Evolutionary conservation across 768 basidiomycete species (phyloP).

Genomic region (Pisolithus albus): DNA sequence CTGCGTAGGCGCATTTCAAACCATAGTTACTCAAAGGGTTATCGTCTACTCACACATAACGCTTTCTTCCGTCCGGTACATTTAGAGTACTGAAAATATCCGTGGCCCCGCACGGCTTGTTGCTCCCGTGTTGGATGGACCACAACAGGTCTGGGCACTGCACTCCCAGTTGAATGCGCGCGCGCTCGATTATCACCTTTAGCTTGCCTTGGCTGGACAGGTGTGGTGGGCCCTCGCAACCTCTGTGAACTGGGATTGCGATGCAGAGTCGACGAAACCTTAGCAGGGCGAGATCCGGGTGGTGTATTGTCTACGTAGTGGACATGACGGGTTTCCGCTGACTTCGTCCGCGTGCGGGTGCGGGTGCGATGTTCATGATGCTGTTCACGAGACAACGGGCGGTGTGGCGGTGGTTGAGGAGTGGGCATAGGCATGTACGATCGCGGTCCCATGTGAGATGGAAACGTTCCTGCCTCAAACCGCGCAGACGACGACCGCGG

Average conservation of each 20-base stretch:
- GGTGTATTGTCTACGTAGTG: conserved; percentile 17
- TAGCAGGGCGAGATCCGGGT: conserved; percentile 7
- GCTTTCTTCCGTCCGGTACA: conserved; percentile 51
- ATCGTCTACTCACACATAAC: conserved; percentile 29
- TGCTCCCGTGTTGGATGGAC: conserved; percentile 2
- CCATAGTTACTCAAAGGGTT: not conserved
- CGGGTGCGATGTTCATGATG: conserved; percentile 4
- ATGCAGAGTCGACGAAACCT: not conserved
- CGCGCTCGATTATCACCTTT: conserved; percentile 15
- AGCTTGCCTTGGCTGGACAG: conserved; percentile 6
- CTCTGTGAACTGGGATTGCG: conserved; percentile 3
- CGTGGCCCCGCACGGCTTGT: conserved; percentile 2
- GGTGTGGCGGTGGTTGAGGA: conserved; percentile 3
- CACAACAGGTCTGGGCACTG: not conserved
- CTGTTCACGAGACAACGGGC: conserved; percentile 5
- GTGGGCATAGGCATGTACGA: conserved; percentile 1
- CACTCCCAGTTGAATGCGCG: conserved; percentile 14
- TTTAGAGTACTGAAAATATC: conserved; percentile 39
- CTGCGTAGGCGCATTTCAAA: conserved; percentile 25
- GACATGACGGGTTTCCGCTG: conserved; percentile 16
- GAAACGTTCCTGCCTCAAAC: not conserved
- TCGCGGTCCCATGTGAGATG: not conserved
- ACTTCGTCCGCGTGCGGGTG: conserved; percentile 1
- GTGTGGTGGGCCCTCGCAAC: not conserved
- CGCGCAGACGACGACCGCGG: conserved; percentile 15